Evolutionary conservation across 345 rosid species (phyloP), one percentile per base, ranked within the genome.

Genomic region (Lumnitzera racemosa): DNA sequence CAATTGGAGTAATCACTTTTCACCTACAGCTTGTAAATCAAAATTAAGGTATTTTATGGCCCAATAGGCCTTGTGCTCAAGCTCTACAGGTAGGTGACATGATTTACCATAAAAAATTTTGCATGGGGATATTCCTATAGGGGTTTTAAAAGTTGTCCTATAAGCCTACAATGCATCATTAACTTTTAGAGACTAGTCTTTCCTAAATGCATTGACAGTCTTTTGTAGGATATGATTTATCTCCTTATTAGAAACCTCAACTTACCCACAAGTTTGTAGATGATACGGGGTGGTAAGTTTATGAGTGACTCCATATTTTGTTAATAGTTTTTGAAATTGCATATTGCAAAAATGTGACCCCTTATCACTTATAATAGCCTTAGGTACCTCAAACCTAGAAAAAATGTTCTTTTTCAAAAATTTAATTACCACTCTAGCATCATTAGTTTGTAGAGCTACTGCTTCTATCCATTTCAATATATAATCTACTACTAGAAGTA

Each of bases 21-120:
- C 15, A 3, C 36, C 11, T 1, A 11, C 23, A 2, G 0, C 20
- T 0, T 55, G 2, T 2, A 49, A 9, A 46, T 61, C 53, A 15
- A 67, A 20, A 47, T 53, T 70, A 15, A 58, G 20, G 0, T 0
- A 2, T 2, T 41, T 31, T 0, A 49, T 25, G 1, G 65, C 66
- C 62, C 57, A 59, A 47, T 5, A 59, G 2, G 49, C 67, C 13
- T 14, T 46, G 6, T 70, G 67, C 43, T 65, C 70, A 5, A 70
- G 23, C 46, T 70, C 53, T 2, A 65, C 54, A 11, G 61, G 47
- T 0, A 70, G 24, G 13, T 70, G 53, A 16, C 53, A 59, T 10
- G 53, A 11, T 51, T 55, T 65, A 16, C 66, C 66, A 24, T 14
- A 70, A 2, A 64, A 16, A 27, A 0, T 2, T 4, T 13, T 13